Percentiles rank a stretch among this genome's conserved stretches.
These are phyloP conservation scores for Ceratocystis cacaofunesta DNA, from an alignment of 2,329 filamentous ascomycete species.

Conservation along the genomic window DNA sequence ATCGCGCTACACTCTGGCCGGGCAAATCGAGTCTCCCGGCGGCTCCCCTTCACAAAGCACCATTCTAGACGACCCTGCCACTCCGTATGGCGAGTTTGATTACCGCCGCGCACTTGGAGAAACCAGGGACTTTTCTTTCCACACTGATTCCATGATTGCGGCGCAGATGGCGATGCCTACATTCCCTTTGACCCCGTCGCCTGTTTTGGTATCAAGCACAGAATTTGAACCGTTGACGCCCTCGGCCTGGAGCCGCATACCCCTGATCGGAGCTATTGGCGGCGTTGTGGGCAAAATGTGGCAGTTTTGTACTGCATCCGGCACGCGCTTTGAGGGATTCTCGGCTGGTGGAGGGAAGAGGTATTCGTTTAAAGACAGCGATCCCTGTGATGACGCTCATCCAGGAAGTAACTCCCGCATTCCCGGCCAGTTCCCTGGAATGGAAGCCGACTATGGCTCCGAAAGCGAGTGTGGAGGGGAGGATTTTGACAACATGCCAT, in stretches of 20 bases:
- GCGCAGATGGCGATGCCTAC: background rate
- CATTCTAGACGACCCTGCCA: conserved; percentile 25
- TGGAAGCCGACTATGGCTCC: conserved; percentile 18
- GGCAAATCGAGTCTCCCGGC: conserved; percentile 30
- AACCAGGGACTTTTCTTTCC: conserved; percentile 22
- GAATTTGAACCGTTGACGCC: background rate
- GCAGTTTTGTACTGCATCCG: conserved; percentile 59
- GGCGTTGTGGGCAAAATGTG: conserved; percentile 64
- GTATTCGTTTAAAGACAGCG: conserved; percentile 39
- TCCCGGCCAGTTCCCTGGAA: conserved; percentile 16
- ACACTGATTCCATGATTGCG: background rate
- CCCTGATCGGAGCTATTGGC: conserved; percentile 44
- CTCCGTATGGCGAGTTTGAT: conserved; percentile 41
- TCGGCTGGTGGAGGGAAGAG: conserved; percentile 67
- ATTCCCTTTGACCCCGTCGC: background rate
- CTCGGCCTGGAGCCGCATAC: conserved; percentile 35
- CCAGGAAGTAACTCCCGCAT: conserved; percentile 17
- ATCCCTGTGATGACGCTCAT: conserved; percentile 11
- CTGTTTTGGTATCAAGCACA: background rate
- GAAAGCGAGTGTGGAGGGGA: conserved; percentile 17
- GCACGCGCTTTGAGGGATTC: conserved; percentile 59
- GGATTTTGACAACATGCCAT: conserved; percentile 28
- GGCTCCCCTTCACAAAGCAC: conserved; percentile 16
- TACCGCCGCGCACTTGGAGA: conserved; percentile 38
- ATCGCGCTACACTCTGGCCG: conserved; percentile 30